A percentile compares a stretch with the other conserved stretches of the same genome.
Conservation (phyloP, 2,329 filamentous ascomycete species). For the Tolypocladium pustulatum region DNA sequence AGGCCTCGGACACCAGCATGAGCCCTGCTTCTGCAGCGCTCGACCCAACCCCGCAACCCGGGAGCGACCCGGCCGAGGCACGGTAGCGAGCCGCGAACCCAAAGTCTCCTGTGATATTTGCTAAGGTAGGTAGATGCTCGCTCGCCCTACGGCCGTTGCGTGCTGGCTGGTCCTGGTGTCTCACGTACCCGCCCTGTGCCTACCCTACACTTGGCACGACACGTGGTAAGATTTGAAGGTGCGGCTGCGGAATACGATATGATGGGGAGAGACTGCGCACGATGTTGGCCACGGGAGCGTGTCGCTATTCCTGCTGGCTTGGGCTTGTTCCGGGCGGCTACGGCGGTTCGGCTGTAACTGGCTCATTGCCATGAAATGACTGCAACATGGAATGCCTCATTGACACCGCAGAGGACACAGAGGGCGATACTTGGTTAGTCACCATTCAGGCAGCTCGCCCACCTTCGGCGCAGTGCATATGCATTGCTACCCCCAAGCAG, state of each 20-base stretch:
- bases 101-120: not conserved
- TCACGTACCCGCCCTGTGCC: not conserved
- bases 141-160: not conserved
- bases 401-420: not conserved
- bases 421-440: not conserved
- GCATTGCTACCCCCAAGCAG: not conserved
- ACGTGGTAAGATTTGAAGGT: not conserved
- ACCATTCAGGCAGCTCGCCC: not conserved
- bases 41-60: not conserved
- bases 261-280: not conserved
- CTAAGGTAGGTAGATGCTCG: not conserved
- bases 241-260: not conserved
- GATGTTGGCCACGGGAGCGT: not conserved
- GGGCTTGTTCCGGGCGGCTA: not conserved
- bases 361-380: not conserved
- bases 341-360: not conserved
- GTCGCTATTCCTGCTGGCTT: not conserved
- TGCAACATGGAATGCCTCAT: not conserved
- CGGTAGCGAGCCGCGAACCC: not conserved
- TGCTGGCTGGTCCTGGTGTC: not conserved
- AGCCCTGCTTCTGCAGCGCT: not conserved
- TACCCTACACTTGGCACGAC: not conserved
- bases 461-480: not conserved
- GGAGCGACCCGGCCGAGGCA: not conserved
- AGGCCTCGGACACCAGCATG: not conserved